Base-by-base conservation (phyloP, 208 protist species). In the Leishmania aethiopica region DNA sequence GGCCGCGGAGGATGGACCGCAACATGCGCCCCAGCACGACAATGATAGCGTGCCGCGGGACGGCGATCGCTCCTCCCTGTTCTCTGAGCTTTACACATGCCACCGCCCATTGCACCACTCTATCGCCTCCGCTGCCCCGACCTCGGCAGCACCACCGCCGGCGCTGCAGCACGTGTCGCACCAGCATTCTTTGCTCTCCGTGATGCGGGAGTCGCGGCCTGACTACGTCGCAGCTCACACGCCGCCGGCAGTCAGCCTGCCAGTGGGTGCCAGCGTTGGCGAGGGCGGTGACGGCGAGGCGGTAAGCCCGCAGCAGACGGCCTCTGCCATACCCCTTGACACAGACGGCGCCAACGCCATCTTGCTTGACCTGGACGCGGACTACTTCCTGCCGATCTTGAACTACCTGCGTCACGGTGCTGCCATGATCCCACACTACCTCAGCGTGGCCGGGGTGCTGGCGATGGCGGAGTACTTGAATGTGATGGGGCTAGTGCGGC, bases 381-480 rank as follows among this genome's bases (percentile, higher is more conserved):
- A 92, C 45, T 96, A 94, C 86, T 98, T 98, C 73, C 64, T 79
- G 0, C 93, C 95, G 0, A 80, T 98, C 32, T 84, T 98, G 55
- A 97, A 96, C 84, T 98, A 94, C 75, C 84, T 98, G 49, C 86
- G 95, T 4, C 92, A 94, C 83, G 82, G 86, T 17, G 82, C 83
- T 10, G 79, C 95, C 37, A 84, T 95, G 75, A 90, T 97, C 62
- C 93, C 92, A 10, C 88, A 89, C 35, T 59, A 78, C 70, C 60
- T 95, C 47, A 82, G 79, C 73, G 77, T 84, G 40, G 70, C 64
- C 35, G 95, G 93, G 37, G 88, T 98, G n/a, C 84, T 94, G 42
- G 92, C 92, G 15, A 91, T 92, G 51, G 95, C 95, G 35, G 88
- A 93, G 80, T 95, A 96, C 80, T 78, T 98, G 40, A 91, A 93